Evolutionary conservation across 1,284 basidiomycete species (phyloP), one percentile per base, ranked within the genome.

Genomic region (Gastroboletus turbinatus): DNA sequence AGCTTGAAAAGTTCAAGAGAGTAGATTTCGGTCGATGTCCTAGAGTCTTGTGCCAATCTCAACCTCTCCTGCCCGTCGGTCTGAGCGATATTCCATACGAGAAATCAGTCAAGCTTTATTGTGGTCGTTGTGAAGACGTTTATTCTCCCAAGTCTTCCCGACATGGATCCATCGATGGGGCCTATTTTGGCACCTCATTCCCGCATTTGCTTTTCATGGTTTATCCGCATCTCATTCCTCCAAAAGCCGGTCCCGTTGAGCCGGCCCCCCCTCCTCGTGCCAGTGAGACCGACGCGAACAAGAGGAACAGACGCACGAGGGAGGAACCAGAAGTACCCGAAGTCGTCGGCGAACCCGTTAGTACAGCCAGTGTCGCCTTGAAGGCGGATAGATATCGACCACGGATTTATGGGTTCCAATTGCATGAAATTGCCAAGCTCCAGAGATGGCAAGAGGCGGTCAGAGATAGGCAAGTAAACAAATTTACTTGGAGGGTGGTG

Each of bases 1-100:
- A 96, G 93, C 85, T 96, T 53, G 94, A 97, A 65, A 98, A 98
- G 75, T 97, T 96, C 81, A 96, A 96, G 74, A 90, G 92, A 65
- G 93, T 92, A 52, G 96, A 98, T 73, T 98, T 98, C 67, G 95
- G 95, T 36, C 88, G 95, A 51, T 98, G 95, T 75, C 95, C 96
- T 1, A 90, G 95, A 56, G 95, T 97, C 17, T 83, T 95, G 63
- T 98, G 95, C 77, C 89, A 92, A 68, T 83, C 84, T 6, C 94
- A 98, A 72, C 88, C 94, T 8, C 88, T 98, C 58, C 87, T 97
- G 27, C 95, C 95, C n/a, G 92, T 97, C 60, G 95, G 95, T 11
- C 83, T 97, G 35, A 94, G 92, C 55, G 96, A 98, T 74, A 81
- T 94, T 19, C 92, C 95, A 0, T 97, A 96, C 73, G 92, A 96